These are phyloP conservation scores for Hymenotorrendiella dingleyae DNA, from an alignment of 2,329 filamentous ascomycete species.

Conservation along the genomic window DNA sequence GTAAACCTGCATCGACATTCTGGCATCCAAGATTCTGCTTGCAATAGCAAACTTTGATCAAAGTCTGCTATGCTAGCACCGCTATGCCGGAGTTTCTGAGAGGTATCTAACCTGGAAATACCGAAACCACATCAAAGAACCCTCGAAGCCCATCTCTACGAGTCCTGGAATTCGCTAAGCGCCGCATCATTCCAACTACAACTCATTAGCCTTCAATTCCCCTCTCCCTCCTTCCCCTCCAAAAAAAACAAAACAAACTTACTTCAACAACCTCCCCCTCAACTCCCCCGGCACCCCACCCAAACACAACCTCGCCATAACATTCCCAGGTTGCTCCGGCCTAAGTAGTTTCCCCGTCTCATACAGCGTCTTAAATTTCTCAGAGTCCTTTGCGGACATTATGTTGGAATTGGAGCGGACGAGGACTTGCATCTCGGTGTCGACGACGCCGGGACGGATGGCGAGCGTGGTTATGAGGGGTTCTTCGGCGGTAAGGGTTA, in stretches of 20 bases:
- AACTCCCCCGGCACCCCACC: slow-evolving; percentile 58
- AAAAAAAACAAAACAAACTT: slow-evolving; percentile 29
- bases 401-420: slow-evolving; percentile 63
- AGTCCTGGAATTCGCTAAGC: slow-evolving; percentile 47
- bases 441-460: slow-evolving; percentile 73
- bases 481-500: slow-evolving; percentile 71
- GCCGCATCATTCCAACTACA: slow-evolving; percentile 47
- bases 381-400: slow-evolving; percentile 52
- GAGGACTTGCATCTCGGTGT: slow-evolving; percentile 85
- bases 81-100: no score
- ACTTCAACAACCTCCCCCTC: slow-evolving; percentile 72
- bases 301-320: slow-evolving; percentile 75
- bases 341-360: slow-evolving; percentile 65
- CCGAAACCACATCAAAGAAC: no score
- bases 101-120: no score
- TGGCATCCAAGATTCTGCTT: no score
- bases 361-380: slow-evolving; percentile 65
- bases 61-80: no score
- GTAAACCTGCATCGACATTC: no score
- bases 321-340: slow-evolving; percentile 78
- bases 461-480: slow-evolving; percentile 66
- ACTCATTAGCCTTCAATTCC: background rate
- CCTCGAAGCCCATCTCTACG: no score
- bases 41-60: no score
- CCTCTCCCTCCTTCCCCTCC: background rate